Conservation (phyloP, 805 yeast genomes). For the Pichia cephalocereana region DNA sequence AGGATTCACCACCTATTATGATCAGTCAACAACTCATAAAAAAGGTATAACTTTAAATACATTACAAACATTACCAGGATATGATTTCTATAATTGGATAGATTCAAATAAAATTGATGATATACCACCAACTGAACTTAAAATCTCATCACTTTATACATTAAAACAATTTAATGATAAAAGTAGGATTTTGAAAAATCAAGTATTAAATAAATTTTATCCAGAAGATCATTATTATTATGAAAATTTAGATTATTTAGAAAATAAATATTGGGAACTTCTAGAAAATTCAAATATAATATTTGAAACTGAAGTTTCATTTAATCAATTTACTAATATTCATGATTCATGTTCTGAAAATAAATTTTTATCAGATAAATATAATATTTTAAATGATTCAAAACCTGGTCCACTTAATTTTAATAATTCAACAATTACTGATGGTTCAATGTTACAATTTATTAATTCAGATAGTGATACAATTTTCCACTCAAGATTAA, state of each 20-base stretch:
- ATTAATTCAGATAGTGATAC: slow-evolving; percentile 35
- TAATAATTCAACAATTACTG: slow-evolving; percentile 41
- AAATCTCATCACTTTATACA: slow-evolving; percentile 42
- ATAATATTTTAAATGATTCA: slow-evolving; percentile 5
- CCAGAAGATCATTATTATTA: slow-evolving; percentile 5
- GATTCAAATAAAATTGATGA: slow-evolving; percentile 28
- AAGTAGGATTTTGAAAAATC: slow-evolving; percentile 34
- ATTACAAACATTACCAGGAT: slow-evolving; percentile 27
- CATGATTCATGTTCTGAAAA: slow-evolving; percentile 32
- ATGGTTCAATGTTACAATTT: slow-evolving; percentile 40
- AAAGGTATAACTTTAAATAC: slow-evolving; percentile 29
- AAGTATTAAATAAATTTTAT: slow-evolving; percentile 13
- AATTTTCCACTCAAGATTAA: slow-evolving; percentile 34
- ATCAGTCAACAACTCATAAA: slow-evolving; percentile 37
- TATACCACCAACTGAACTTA: slow-evolving; percentile 28
- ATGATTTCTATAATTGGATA: slow-evolving; percentile 39
- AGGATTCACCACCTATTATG: slow-evolving; percentile 44
- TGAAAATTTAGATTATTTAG: slow-evolving; percentile 24
- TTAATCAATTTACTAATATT: slow-evolving; percentile 24
- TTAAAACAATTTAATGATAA: slow-evolving; percentile 52
- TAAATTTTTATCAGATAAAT: slow-evolving; percentile 11
- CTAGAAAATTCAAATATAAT: slow-evolving; percentile 22
- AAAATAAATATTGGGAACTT: slow-evolving; percentile 35
- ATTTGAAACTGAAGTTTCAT: slow-evolving; percentile 30
- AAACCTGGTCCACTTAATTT: slow-evolving; percentile 44